Evolutionary conservation across 164 flowering plant genomes (phyloP).

Genomic region (Piper betle): DNA sequence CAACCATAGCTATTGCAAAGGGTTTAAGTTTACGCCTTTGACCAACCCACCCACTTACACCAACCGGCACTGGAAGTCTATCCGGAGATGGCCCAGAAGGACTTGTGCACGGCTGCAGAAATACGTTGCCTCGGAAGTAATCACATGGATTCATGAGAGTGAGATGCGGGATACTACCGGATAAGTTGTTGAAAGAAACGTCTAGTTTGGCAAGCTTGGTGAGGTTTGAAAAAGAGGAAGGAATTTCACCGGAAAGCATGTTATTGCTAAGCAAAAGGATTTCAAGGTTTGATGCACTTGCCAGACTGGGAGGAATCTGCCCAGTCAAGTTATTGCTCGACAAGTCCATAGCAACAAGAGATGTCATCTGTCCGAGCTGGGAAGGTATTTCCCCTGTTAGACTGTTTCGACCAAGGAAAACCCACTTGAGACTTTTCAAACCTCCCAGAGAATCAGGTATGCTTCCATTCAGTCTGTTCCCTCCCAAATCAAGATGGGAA

Average conservation of each 20-base stretch:
- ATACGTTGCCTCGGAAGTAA: constrained; percentile 34
- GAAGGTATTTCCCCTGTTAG: constrained; percentile 44
- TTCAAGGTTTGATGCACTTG: constrained; percentile 31
- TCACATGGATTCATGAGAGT: constrained; percentile 25
- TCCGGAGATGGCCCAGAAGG: constrained; percentile 16
- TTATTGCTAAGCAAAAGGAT: constrained; percentile 43
- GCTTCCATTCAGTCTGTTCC: constrained; percentile 41
- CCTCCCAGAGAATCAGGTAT: constrained; percentile 36
- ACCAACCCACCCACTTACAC: constrained; percentile 8
- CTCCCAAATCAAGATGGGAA: constrained; percentile 34
- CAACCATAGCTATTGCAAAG: constrained; percentile 21
- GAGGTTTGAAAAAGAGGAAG: constrained; percentile 37
- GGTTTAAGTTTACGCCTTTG: constrained; percentile 17
- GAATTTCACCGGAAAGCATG: constrained; percentile 43
- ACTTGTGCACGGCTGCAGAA: constrained; percentile 29
- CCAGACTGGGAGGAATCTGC: constrained; percentile 35
- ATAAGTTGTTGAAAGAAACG: constrained; percentile 61
- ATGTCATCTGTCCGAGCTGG: constrained; percentile 30
- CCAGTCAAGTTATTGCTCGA: constrained; percentile 41
- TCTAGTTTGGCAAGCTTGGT: constrained; percentile 28
- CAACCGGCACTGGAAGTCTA: constrained; percentile 21
- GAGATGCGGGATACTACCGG: constrained; percentile 47
- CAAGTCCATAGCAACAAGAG: constrained; percentile 40
- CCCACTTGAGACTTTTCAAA: constrained; percentile 22
- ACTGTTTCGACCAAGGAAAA: constrained; percentile 43